Percentiles rank a stretch among this genome's conserved stretches.
These are phyloP conservation scores for Trichocladium uniseriatum DNA, from an alignment of 495 filamentous ascomycete species.

Conservation along the genomic window DNA sequence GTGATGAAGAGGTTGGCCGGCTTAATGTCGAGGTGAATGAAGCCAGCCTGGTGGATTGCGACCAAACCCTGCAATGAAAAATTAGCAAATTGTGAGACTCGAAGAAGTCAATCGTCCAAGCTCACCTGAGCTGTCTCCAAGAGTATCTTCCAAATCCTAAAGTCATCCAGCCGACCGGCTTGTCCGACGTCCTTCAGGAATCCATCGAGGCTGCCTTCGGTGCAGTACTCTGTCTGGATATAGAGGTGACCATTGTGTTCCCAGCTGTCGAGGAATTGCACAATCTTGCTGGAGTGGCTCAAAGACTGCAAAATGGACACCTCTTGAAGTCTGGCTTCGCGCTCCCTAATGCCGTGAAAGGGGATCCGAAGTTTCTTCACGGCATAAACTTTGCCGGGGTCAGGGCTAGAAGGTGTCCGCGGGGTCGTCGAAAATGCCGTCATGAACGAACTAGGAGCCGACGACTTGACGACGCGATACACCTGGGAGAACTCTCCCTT, in stretches of 20 bases:
- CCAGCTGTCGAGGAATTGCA: slow-evolving; percentile 77
- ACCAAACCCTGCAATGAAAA: slow-evolving; percentile 57
- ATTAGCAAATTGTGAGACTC: slow-evolving; percentile 24
- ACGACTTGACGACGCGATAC: slow-evolving; percentile 56
- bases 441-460: slow-evolving; percentile 18
- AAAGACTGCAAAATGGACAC: slow-evolving; percentile 65
- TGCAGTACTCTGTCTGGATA: slow-evolving; percentile 94
- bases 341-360: slow-evolving; percentile 62
- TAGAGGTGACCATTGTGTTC: slow-evolving; percentile 73
- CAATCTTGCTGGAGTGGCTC: slow-evolving; percentile 66
- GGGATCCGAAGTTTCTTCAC: slow-evolving; percentile 88
- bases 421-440: slow-evolving; percentile 22
- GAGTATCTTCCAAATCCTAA: slow-evolving; percentile 95
- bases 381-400: slow-evolving; percentile 55
- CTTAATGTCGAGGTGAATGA: slow-evolving; percentile 91
- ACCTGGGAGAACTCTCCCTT: slow-evolving; percentile 90
- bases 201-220: slow-evolving; percentile 77
- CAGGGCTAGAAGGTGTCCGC: slow-evolving; percentile 38
- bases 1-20: slow-evolving; percentile 89
- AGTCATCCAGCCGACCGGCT: slow-evolving; percentile 85
- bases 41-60: slow-evolving; percentile 77
- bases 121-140: slow-evolving; percentile 71
- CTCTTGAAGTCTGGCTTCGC: slow-evolving; percentile 69
- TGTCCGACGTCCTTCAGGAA: slow-evolving; percentile 71
- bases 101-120: slow-evolving; percentile 6